A percentile compares a stretch with the other conserved stretches of the same genome.
phyloP scores from a whole-genome alignment of 129 eudicot genomes.

The Flaveria brownii region DNA sequence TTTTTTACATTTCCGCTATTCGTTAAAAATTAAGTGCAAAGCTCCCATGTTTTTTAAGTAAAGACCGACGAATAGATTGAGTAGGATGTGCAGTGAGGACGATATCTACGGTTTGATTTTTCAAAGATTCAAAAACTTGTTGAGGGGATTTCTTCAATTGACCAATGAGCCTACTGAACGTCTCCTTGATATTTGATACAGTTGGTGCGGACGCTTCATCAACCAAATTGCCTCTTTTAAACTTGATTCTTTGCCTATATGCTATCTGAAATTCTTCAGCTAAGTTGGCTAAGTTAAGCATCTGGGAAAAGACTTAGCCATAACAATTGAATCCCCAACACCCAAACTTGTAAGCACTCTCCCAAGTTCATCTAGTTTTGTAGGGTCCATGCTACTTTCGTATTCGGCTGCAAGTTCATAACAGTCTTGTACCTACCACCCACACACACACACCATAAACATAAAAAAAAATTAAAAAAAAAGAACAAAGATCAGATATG shows the following conservation, averaged over 20 bases:
- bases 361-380: constrained; percentile 78
- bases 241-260: constrained; percentile 60
- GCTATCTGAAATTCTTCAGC: constrained; percentile 89
- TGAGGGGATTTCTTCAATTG: constrained; percentile 65
- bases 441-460: not conserved
- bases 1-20: not conserved
- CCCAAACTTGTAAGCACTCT: constrained; percentile 68
- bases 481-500: not conserved
- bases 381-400: constrained; percentile 54
- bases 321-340: constrained; percentile 77
- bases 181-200: constrained; percentile 77
- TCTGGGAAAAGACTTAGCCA: constrained; percentile 72
- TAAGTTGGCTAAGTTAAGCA: constrained; percentile 76
- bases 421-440: constrained; percentile 68
- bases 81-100: constrained; percentile 90
- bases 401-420: constrained; percentile 82
- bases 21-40: constrained; percentile 3
- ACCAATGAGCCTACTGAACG: constrained; percentile 64
- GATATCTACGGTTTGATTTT: constrained; percentile 82
- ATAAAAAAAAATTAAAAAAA: not conserved
- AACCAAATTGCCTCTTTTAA: constrained; percentile 63
- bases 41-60: constrained; percentile 88
- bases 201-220: constrained; percentile 80
- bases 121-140: constrained; percentile 71
- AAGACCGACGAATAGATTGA: constrained; percentile 78